A percentile compares a stretch with the other conserved stretches of the same genome.
These are phyloP conservation scores for Didymella glomerata DNA, from an alignment of 2,329 filamentous ascomycete genomes.

Conservation along the genomic window DNA sequence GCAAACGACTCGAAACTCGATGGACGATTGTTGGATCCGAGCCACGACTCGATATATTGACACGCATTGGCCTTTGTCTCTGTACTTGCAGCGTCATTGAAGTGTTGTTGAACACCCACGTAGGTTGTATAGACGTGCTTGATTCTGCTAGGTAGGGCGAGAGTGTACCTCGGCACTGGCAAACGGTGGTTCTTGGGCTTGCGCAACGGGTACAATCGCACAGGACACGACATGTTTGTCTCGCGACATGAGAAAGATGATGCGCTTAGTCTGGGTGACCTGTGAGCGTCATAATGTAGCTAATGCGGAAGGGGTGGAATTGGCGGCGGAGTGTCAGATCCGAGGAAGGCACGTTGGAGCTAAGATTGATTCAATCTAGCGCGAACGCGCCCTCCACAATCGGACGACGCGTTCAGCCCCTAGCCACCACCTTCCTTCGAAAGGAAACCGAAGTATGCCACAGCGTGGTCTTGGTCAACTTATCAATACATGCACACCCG, in stretches of 20 bases:
- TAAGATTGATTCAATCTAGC: not conserved
- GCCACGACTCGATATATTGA: slow-evolving; percentile 29
- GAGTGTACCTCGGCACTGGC: slow-evolving; percentile 46
- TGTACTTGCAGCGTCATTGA: slow-evolving; percentile 7
- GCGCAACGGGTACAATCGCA: slow-evolving; percentile 42
- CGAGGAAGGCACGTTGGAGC: not conserved
- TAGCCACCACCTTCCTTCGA: not conserved
- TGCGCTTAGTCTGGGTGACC: not conserved
- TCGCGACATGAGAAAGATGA: not conserved
- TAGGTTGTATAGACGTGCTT: slow-evolving; percentile 44
- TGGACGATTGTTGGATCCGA: slow-evolving; percentile 19
- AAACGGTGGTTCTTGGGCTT: slow-evolving; percentile 44
- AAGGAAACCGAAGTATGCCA: not conserved
- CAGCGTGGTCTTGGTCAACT: not conserved
- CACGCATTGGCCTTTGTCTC: slow-evolving; percentile 20
- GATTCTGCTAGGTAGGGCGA: slow-evolving; percentile 34
- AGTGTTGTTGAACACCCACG: slow-evolving; percentile 44
- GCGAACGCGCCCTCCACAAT: not conserved
- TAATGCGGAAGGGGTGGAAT: not conserved
- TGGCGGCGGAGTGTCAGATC: not conserved
- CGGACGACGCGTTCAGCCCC: not conserved
- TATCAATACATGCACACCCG: not conserved
- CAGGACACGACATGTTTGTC: slow-evolving; percentile 25
- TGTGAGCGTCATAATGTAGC: not conserved
- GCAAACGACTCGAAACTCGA: slow-evolving; percentile 39